Evolutionary conservation across 768 basidiomycete species (phyloP).

Genomic region (Gelatoporia subvermispora): DNA sequence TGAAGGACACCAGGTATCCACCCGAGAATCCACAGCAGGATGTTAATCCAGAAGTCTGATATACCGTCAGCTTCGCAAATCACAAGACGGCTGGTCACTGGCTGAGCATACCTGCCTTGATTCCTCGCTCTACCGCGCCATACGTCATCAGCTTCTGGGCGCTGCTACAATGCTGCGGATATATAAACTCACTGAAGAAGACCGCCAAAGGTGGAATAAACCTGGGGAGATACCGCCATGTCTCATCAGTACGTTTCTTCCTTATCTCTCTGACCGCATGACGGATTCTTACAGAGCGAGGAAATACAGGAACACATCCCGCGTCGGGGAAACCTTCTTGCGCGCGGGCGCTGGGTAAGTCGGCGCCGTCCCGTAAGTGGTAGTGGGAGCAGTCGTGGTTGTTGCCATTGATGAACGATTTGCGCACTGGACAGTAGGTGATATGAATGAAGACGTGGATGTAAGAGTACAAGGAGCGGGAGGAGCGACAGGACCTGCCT

Average conservation of each 20-base stretch:
- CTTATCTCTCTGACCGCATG: too few species aligned
- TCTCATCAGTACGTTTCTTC: not conserved
- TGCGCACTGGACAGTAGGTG: not conserved
- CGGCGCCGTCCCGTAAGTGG: not conserved
- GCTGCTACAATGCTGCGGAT: not conserved
- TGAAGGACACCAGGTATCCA: slow-evolving; percentile 43
- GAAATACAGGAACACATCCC: slow-evolving; percentile 26
- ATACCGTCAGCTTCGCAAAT: too few species aligned
- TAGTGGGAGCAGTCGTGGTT: not conserved
- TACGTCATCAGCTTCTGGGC: not conserved
- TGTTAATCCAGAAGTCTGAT: slow-evolving; percentile 34
- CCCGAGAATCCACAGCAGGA: slow-evolving; percentile 37
- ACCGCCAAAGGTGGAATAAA: slow-evolving; percentile 28
- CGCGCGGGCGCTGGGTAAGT: not conserved
- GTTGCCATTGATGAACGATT: not conserved
- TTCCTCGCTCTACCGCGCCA: slow-evolving; percentile 17
- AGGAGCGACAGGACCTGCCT: too few species aligned
- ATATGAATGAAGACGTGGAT: not conserved
- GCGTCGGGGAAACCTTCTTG: slow-evolving; percentile 14
- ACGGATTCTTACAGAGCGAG: slow-evolving; percentile 24
- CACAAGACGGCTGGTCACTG: too few species aligned
- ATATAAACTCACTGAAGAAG: slow-evolving; percentile 25
- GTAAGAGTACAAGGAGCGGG: too few species aligned
- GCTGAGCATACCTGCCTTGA: slow-evolving; percentile 19
- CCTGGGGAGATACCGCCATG: slow-evolving; percentile 9